phyloP scores from a whole-genome alignment of 306 rosid genomes.

The Nissolia schottii region DNA sequence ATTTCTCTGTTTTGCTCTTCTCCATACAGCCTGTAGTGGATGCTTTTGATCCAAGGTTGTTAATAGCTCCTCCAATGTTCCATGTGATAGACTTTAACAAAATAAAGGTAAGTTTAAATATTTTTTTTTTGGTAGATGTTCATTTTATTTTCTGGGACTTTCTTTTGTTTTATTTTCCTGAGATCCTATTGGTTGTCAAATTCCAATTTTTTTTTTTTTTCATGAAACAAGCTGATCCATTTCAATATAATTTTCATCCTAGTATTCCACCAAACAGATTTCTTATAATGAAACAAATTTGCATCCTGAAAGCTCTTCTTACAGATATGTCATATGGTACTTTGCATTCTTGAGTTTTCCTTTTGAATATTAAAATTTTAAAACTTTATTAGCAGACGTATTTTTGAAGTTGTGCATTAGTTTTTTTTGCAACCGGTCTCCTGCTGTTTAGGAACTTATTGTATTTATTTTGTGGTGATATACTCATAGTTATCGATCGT shows the following conservation, averaged over 20 bases:
- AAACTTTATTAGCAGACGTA: background rate
- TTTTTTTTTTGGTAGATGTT: background rate
- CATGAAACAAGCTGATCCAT: slow-evolving; percentile 1
- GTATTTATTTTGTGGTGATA: background rate
- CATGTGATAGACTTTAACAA: slow-evolving; percentile 70
- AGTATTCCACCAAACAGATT: background rate
- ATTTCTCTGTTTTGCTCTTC: background rate
- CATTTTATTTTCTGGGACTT: background rate
- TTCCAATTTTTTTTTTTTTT: background rate
- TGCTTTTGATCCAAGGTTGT: slow-evolving; percentile 82
- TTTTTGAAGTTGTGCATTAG: background rate
- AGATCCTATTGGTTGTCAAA: background rate
- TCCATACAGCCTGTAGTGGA: slow-evolving; percentile 82
- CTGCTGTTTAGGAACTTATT: background rate
- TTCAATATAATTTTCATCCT: background rate
- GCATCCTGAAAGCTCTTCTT: background rate
- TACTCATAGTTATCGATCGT: no score
- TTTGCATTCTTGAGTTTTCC: slow-evolving; percentile 5
- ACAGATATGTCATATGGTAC: background rate
- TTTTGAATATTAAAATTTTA: background rate
- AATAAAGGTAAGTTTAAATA: slow-evolving; percentile 38
- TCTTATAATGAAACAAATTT: background rate
- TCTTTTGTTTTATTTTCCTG: background rate
- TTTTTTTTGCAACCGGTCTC: background rate
- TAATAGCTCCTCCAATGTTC: slow-evolving; percentile 63